A percentile compares a stretch with the other conserved stretches of the same genome.
Evolutionary conservation across 2,329 filamentous ascomycete genomes (phyloP).

Genomic region (Dactylellina leptospora): DNA sequence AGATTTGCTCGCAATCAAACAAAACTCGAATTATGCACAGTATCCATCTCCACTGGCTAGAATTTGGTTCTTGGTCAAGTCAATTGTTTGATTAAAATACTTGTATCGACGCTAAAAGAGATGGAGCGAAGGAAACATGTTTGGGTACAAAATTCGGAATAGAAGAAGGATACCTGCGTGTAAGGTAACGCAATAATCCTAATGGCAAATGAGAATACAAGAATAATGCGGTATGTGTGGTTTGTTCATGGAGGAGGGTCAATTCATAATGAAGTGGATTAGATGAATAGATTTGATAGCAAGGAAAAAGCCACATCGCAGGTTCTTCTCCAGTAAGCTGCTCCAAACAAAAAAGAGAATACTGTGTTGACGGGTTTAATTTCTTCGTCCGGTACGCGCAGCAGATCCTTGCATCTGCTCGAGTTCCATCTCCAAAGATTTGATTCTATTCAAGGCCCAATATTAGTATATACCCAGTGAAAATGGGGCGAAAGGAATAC

Average conservation of each 20-base stretch:
- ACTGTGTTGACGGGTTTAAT: slow-evolving; percentile 65
- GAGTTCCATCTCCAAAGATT: slow-evolving; percentile 88
- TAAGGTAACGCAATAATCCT: background rate
- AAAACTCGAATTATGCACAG: no score
- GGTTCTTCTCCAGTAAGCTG: slow-evolving; percentile 36
- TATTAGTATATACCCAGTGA: slow-evolving; percentile 8
- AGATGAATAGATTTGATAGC: slow-evolving; percentile 30
- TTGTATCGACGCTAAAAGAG: slow-evolving; percentile 53
- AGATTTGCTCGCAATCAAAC: no score
- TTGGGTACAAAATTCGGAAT: slow-evolving; percentile 44
- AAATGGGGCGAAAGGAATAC: slow-evolving; percentile 7
- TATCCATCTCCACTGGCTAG: slow-evolving; percentile 18
- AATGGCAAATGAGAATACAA: slow-evolving; percentile 17
- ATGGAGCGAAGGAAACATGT: slow-evolving; percentile 42
- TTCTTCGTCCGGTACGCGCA: slow-evolving; percentile 89
- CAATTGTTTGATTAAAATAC: slow-evolving; percentile 54
- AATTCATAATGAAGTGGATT: slow-evolving; percentile 46
- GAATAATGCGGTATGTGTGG: slow-evolving; percentile 18
- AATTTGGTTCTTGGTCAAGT: slow-evolving; percentile 46
- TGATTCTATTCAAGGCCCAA: slow-evolving; percentile 67
- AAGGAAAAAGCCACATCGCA: slow-evolving; percentile 34
- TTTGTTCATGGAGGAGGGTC: slow-evolving; percentile 11
- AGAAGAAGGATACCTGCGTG: slow-evolving; percentile 11
- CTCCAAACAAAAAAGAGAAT: slow-evolving; percentile 23
- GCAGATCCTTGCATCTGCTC: slow-evolving; percentile 91